phyloP scores from a whole-genome alignment of 768 basidiomycete genomes.

The Pulveroboletus frians region DNA sequence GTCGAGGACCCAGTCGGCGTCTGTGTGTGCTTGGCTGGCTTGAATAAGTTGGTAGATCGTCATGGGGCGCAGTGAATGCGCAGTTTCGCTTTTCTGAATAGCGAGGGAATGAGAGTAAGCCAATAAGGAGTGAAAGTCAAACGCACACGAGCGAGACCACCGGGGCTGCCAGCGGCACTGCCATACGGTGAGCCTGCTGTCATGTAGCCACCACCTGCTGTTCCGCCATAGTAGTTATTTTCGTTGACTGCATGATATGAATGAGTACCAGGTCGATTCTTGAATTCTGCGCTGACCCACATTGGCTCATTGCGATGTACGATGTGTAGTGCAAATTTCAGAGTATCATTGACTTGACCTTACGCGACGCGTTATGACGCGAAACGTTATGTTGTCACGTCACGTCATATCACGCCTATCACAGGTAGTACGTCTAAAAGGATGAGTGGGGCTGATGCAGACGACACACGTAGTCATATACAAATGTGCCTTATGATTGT shows the following conservation, averaged over 20 bases:
- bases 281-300: slow-evolving; percentile 21
- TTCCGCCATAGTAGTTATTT: slow-evolving; percentile 40
- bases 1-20: slow-evolving; percentile 85
- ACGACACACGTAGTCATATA: slow-evolving; percentile 6
- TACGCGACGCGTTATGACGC: slow-evolving; percentile 25
- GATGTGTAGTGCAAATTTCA: background rate
- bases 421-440: slow-evolving; percentile 10
- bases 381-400: slow-evolving; percentile 21
- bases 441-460: slow-evolving; percentile 25
- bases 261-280: slow-evolving; percentile 3
- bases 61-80: slow-evolving; percentile 61
- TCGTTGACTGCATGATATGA: slow-evolving; percentile 16
- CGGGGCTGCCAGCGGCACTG: slow-evolving; percentile 54
- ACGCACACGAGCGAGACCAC: slow-evolving; percentile 44
- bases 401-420: slow-evolving; percentile 10
- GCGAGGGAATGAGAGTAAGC: background rate
- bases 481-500: slow-evolving; percentile 15
- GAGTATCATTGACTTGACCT: no score
- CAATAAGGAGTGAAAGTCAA: background rate
- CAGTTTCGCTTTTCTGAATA: slow-evolving; percentile 34
- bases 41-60: slow-evolving; percentile 70
- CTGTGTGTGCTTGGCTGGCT: slow-evolving; percentile 79
- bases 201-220: slow-evolving; percentile 53
- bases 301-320: slow-evolving; percentile 39
- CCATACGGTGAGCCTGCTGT: slow-evolving; percentile 57